phyloP scores from a whole-genome alignment of 2,329 filamentous ascomycete genomes.

The Aspergillus hortae region DNA sequence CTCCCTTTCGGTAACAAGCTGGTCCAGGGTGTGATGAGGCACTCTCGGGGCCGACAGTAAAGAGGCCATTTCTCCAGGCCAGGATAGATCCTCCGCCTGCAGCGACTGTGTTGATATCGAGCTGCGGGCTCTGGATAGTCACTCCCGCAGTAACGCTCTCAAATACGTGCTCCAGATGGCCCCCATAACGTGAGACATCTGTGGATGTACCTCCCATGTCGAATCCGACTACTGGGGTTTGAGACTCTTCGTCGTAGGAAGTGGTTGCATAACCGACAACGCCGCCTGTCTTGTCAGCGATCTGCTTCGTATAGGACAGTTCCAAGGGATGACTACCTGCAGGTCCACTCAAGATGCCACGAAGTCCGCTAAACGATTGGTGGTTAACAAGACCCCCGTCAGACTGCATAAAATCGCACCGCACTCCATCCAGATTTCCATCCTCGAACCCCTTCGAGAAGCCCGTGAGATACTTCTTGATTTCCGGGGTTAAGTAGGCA shows the following conservation, averaged over 20 bases:
- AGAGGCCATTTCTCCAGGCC: slow-evolving; percentile 85
- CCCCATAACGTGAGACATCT: slow-evolving; percentile 81
- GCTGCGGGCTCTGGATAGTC: slow-evolving; percentile 84
- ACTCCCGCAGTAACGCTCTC: slow-evolving; percentile 91
- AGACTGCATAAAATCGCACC: slow-evolving; percentile 96
- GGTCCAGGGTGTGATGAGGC: slow-evolving; percentile 88
- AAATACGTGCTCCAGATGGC: slow-evolving; percentile 88
- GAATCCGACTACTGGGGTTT: slow-evolving; percentile 85
- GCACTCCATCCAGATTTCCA: slow-evolving; percentile 65
- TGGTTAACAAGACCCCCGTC: slow-evolving; percentile 65
- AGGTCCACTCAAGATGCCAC: slow-evolving; percentile 84
- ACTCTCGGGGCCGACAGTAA: slow-evolving; percentile 88
- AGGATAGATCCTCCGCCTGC: slow-evolving; percentile 69
- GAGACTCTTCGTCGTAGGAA: slow-evolving; percentile 78
- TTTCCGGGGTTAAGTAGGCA: slow-evolving; percentile 74
- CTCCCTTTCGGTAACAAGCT: slow-evolving; percentile 88
- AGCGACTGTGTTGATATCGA: slow-evolving; percentile 93
- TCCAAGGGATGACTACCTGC: slow-evolving; percentile 72
- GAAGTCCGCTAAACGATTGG: slow-evolving; percentile 71
- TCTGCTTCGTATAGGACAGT: slow-evolving; percentile 19
- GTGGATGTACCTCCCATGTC: slow-evolving; percentile 95
- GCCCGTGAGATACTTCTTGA: slow-evolving; percentile 66
- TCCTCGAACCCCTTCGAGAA: slow-evolving; percentile 65
- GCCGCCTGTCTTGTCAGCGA: slow-evolving; percentile 57
- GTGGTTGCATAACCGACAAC: slow-evolving; percentile 92